Evolutionary conservation across 495 filamentous ascomycete species (phyloP), one percentile per base, ranked within the genome.

Genomic region (Podospora anserina): DNA sequence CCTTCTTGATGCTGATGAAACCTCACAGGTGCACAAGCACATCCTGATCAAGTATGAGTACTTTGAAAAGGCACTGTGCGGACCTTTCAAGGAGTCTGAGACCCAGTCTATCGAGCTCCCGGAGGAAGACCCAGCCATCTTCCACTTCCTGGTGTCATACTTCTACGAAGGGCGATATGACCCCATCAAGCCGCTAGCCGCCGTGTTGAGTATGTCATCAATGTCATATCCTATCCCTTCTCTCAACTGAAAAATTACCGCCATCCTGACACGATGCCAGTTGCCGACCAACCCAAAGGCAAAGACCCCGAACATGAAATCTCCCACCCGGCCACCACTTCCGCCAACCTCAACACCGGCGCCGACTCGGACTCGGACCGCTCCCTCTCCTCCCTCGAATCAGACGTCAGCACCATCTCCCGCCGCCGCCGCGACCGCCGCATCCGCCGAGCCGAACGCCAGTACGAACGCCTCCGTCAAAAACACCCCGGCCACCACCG

Each of bases 81-180:
- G 80, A 34, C 70, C 76, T 5, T 83, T 82, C 65, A 72, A 39
- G 49, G 82, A 85, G 67, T 74, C 79, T 0, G 74, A 71, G 1
- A 68, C 79, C 26, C 79, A 82, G 65, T 76, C 77, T 1, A 79
- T 84, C 53, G 74, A 83, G 53, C 68, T 85, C 0, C 80, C 79
- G 2, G 83, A 84, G 57, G 83, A 85, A 67, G 75, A 83, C 64
- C 81, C 83, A 1, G 77, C 74, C 44, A 83, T 81, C 59, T 83
- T 84, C 61, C 81, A 82, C 34, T 81, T 83, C 58, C 70, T 85
- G n/a, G 64, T 85, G 11, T 80, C 82, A 32, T 84, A 78, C 61
- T 71, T 85, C 26, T 84, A 85, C 70, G 82, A 84, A 70, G 80
- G 74, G 18, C 80, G 75, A 69, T 84, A 80, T 62, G 77, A 80